Percentiles rank a stretch among this genome's conserved stretches.
These are phyloP conservation scores for Backusella macrospora DNA, from an alignment of 192 early-diverging fungal genomes.

Conservation along the genomic window DNA sequence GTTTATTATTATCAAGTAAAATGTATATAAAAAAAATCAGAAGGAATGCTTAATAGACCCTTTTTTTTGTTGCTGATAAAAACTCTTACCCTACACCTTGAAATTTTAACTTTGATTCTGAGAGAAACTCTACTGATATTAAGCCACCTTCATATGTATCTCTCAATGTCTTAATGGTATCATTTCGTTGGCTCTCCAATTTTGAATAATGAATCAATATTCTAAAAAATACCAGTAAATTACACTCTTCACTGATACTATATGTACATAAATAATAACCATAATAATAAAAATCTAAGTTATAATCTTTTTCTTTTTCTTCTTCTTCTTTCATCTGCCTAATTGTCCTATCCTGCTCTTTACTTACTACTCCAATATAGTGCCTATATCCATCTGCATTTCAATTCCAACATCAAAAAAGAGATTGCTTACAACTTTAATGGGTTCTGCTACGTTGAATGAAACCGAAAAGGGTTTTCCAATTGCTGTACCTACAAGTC, in stretches of 20 bases:
- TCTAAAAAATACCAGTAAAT: slow-evolving; percentile 34
- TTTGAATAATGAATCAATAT: slow-evolving; percentile 32
- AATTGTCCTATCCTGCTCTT: no score
- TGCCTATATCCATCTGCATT: slow-evolving; percentile 19
- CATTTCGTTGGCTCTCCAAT: slow-evolving; percentile 11
- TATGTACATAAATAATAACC: neutral
- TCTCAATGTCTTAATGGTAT: slow-evolving; percentile 9
- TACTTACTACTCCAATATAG: slow-evolving; percentile 5
- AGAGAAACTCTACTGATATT: neutral
- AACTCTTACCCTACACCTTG: neutral
- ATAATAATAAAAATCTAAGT: neutral
- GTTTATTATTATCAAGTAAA: no score
- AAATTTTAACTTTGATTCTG: neutral
- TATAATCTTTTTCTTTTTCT: no score
- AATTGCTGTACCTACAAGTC: neutral
- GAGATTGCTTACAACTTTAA: neutral
- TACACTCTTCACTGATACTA: slow-evolving; percentile 25
- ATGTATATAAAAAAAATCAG: neutral
- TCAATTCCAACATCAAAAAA: slow-evolving; percentile 27
- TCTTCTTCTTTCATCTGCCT: no score
- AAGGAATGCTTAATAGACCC: neutral
- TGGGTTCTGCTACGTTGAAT: slow-evolving; percentile 19
- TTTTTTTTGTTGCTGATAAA: no score
- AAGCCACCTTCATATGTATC: neutral
- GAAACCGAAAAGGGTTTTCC: neutral